Base-by-base conservation (phyloP, 2,329 filamentous ascomycete genomes). In the Talaromyces rugulosus region DNA sequence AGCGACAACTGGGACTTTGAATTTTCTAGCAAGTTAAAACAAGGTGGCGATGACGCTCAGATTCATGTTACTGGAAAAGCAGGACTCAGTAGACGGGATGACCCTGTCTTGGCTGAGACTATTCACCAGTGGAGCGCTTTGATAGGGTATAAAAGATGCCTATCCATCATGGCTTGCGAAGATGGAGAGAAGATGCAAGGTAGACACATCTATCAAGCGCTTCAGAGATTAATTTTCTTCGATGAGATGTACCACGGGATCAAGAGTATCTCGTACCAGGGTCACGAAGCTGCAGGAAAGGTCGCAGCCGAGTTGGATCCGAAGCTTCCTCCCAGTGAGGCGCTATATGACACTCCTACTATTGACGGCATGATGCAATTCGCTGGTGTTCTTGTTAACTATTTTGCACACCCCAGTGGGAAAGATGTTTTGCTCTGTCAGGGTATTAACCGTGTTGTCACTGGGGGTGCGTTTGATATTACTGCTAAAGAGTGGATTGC, bases 321-420 rank as follows among this genome's bases (percentile, higher is more conserved):
- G 4, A 56, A 61, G 33, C 52, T 56, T 52, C 47, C 59, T 36
- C 40, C 59, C 9, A n/a, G 54, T 9, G 36, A 63, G 9, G 65
- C 61, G 4, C 64, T 63, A 56, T 63, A 69, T 12, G 69, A 73
- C 55, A 64, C 67, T 5, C 54, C 65, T 4, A 30, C 66, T 8
- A 44, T 66, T 1, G 74, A 75, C 51, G 63, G 65, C 5, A 74
- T 73, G 58, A 53, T 67, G n/a, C 74, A 75, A 51, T 67, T 75
- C 7, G 69, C 67, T 1, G 74, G 73, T 4, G 67, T 75, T 9
- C 69, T 63, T 9, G 66, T 70, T 18, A 74, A 75, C 57, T 68
- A 65, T 34, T 66, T 75, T 53, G 64, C 65, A 50, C 42, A 57
- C 8, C 53, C 53, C 6, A 57, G 59, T 42, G 40, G 36, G 11